These are phyloP conservation scores for Mrakia hoshinonis DNA, from an alignment of 768 basidiomycete species.

Conservation along the genomic window DNA sequence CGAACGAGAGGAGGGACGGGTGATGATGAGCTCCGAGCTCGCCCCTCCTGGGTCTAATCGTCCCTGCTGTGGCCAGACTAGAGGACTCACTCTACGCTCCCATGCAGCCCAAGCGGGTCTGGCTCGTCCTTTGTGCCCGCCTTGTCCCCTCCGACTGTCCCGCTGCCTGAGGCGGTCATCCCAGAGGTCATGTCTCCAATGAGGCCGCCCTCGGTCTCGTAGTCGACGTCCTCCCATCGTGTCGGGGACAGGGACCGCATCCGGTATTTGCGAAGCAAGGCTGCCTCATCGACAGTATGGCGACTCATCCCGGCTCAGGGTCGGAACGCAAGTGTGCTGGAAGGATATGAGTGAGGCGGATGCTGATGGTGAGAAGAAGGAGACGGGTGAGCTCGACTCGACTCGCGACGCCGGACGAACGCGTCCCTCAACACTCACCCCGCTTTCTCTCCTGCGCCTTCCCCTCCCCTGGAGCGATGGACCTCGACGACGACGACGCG, in stretches of 20 bases:
- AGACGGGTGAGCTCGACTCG: no score
- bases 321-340: no score
- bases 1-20: slow-evolving; percentile 29
- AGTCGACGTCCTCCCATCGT: slow-evolving; percentile 82
- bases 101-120: slow-evolving; percentile 54
- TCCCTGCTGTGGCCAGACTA: slow-evolving; percentile 46
- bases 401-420: no score
- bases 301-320: background rate
- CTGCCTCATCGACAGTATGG: slow-evolving; percentile 57
- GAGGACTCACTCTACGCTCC: slow-evolving; percentile 42
- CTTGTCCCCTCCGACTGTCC: slow-evolving; percentile 44
- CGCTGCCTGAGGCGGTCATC: slow-evolving; percentile 53
- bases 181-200: slow-evolving; percentile 46
- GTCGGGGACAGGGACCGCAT: slow-evolving; percentile 70
- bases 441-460: no score
- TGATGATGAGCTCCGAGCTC: slow-evolving; percentile 63
- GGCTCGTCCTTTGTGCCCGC: slow-evolving; percentile 33
- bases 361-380: no score
- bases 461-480: no score
- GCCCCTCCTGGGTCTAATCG: slow-evolving; percentile 38
- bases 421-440: no score
- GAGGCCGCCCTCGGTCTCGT: slow-evolving; percentile 62
- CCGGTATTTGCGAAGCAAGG: slow-evolving; percentile 78
- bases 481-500: slow-evolving; percentile 9
- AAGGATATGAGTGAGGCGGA: no score